A percentile compares a stretch with the other conserved stretches of the same genome.
phyloP scores from a whole-genome alignment of 208 protist species.

The Leishmania mexicana region DNA sequence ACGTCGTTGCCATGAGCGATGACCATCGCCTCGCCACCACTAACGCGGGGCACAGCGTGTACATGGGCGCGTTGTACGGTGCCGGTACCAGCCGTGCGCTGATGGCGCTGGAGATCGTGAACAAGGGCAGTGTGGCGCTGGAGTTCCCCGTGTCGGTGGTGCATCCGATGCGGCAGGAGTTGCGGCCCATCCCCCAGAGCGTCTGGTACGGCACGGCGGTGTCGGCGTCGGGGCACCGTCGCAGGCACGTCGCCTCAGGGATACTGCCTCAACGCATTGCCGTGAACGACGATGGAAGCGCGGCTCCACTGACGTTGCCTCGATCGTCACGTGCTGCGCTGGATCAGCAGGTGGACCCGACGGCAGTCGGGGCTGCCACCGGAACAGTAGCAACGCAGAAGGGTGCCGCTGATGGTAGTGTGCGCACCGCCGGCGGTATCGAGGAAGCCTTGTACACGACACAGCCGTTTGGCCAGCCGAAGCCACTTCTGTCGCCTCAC shows the following conservation, averaged over 20 bases:
- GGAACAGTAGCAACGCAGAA: neutral
- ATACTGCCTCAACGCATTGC: neutral
- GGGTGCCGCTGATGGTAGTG: neutral
- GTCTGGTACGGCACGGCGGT: slow-evolving; percentile 22
- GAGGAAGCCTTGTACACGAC: neutral
- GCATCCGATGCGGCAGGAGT: slow-evolving; percentile 79
- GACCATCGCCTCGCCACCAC: slow-evolving; percentile 41
- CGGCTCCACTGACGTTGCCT: neutral
- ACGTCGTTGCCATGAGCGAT: slow-evolving; percentile 69
- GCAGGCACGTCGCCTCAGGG: neutral
- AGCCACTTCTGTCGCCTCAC: slow-evolving; percentile 5
- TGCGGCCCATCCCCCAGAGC: slow-evolving; percentile 44
- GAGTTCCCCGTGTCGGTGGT: slow-evolving; percentile 90
- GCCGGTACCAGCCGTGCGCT: slow-evolving; percentile 49
- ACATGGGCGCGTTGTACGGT: slow-evolving; percentile 82
- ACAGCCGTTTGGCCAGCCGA: neutral
- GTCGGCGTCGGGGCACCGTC: slow-evolving; percentile 1
- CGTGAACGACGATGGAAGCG: neutral
- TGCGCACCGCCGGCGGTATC: neutral
- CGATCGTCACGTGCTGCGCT: neutral
- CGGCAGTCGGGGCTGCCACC: neutral
- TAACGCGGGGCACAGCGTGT: slow-evolving; percentile 43
- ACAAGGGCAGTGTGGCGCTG: slow-evolving; percentile 66
- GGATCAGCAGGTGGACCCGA: neutral
- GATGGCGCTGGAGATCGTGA: slow-evolving; percentile 81